phyloP scores from a whole-genome alignment of 1,284 basidiomycete species.

The Rhodotorula glutinis region DNA sequence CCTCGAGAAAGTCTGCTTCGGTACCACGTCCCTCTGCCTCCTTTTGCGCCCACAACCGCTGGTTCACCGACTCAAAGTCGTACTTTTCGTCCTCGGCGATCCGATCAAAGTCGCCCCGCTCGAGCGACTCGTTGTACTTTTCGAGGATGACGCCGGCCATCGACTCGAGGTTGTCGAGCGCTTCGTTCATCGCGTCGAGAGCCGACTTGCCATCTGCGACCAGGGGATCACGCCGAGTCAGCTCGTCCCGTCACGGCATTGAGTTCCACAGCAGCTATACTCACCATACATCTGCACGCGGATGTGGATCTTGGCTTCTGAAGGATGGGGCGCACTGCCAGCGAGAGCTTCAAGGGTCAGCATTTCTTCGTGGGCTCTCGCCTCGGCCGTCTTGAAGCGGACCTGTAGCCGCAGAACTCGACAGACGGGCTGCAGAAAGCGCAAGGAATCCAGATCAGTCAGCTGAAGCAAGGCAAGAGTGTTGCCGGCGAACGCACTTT shows the following conservation, averaged over 20 bases:
- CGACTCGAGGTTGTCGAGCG: slow-evolving; percentile 42
- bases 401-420: slow-evolving; percentile 98
- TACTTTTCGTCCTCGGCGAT: slow-evolving; percentile 33
- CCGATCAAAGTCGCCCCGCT: slow-evolving; percentile 36
- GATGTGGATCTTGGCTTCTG: slow-evolving; percentile 91
- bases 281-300: slow-evolving; percentile 98
- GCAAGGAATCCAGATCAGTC: not conserved
- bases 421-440: slow-evolving; percentile 76
- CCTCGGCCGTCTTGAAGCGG: slow-evolving; percentile 39
- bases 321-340: slow-evolving; percentile 83
- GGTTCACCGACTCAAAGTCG: slow-evolving; percentile 41
- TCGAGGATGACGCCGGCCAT: slow-evolving; percentile 38
- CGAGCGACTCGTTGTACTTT: slow-evolving; percentile 40
- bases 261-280: slow-evolving; percentile 47
- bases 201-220: slow-evolving; percentile 41
- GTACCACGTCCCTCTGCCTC: slow-evolving; percentile 29
- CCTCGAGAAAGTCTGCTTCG: slow-evolving; percentile 31
- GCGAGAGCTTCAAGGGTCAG: not conserved
- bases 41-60: slow-evolving; percentile 37
- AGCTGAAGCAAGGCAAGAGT: not conserved
- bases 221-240: not conserved
- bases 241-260: not conserved
- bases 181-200: slow-evolving; percentile 36
- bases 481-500: slow-evolving; percentile 60
- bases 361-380: not conserved